phyloP scores from a whole-genome alignment of 768 basidiomycete genomes.

The Agaricus subrufescens region DNA sequence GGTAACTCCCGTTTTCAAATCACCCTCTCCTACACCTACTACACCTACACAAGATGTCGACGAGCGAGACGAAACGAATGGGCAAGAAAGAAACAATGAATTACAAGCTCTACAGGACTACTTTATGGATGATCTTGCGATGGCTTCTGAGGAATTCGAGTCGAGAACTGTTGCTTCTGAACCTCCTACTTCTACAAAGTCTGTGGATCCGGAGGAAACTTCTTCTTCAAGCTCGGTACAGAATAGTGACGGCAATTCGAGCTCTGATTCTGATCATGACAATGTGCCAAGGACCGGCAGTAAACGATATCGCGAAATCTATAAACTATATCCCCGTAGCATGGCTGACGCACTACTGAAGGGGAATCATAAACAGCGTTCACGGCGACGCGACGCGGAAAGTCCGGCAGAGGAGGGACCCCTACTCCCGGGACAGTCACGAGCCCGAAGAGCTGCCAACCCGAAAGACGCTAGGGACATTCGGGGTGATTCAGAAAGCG shows the following conservation, averaged over 20 bases:
- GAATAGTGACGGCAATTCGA: neutral
- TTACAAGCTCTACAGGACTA: slow-evolving; percentile 4
- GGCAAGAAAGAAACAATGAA: neutral
- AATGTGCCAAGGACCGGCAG: neutral
- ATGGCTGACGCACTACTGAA: slow-evolving; percentile 4
- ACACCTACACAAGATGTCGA: too few relatives aligned
- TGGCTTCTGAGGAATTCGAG: neutral
- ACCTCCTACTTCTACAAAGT: neutral
- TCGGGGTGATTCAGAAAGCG: slow-evolving; percentile 61
- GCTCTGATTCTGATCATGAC: neutral
- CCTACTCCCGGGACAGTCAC: slow-evolving; percentile 49
- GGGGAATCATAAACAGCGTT: neutral
- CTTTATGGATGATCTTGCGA: slow-evolving; percentile 3
- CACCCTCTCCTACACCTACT: neutral
- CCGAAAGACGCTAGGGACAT: slow-evolving; percentile 34
- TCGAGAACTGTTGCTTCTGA: neutral
- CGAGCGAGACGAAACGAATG: too few relatives aligned
- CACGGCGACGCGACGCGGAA: neutral
- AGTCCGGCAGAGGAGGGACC: slow-evolving; percentile 27
- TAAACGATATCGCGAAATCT: slow-evolving; percentile 5
- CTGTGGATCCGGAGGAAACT: neutral
- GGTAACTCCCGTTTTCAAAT: neutral
- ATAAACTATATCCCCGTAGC: slow-evolving; percentile 8
- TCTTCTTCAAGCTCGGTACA: neutral
- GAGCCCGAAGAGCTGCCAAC: slow-evolving; percentile 29